Percentiles rank a stretch among this genome's conserved stretches.
These are phyloP conservation scores for Neoboletus brunneissimus DNA, from an alignment of 768 basidiomycete genomes.

Conservation along the genomic window DNA sequence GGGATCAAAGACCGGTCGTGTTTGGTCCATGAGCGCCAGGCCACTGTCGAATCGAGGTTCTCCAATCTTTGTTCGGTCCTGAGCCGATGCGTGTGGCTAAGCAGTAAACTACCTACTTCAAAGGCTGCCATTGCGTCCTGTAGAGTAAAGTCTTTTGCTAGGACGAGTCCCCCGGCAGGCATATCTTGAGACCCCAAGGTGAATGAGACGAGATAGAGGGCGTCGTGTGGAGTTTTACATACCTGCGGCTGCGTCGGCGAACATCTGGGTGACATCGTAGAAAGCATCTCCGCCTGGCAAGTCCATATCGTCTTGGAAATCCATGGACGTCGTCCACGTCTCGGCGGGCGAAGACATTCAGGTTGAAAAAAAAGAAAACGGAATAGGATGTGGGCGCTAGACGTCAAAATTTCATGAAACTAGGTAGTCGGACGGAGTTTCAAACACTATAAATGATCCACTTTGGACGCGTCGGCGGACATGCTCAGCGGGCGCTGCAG, in stretches of 20 bases:
- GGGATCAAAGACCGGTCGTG: constrained; percentile 57
- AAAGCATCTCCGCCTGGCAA: constrained; percentile 62
- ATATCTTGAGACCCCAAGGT: constrained; percentile 47
- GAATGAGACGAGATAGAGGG: constrained; percentile 2
- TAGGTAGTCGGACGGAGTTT: constrained; percentile 26
- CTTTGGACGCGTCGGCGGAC: constrained; percentile 8
- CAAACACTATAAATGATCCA: constrained; percentile 23
- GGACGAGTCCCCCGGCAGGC: constrained; percentile 57
- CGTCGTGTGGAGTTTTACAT: constrained; percentile 26
- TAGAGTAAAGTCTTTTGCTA: constrained; percentile 68
- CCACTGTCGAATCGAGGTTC: constrained; percentile 90
- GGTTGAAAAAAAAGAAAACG: not conserved
- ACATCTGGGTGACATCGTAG: constrained; percentile 59
- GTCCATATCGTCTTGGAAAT: constrained; percentile 10
- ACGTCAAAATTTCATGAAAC: constrained; percentile 10
- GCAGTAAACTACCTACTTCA: constrained; percentile 50
- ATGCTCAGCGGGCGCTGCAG: constrained; percentile 4
- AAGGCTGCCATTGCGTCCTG: constrained; percentile 94
- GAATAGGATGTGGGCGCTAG: not conserved
- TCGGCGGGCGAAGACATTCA: constrained; percentile 2
- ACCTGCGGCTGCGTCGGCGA: constrained; percentile 60
- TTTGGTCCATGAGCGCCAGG: constrained; percentile 44
- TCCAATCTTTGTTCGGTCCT: constrained; percentile 64
- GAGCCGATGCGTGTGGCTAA: constrained; percentile 12
- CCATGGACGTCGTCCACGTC: constrained; percentile 16